Conservation (phyloP, 2,329 filamentous ascomycete genomes). For the Seiridium cupressi region DNA sequence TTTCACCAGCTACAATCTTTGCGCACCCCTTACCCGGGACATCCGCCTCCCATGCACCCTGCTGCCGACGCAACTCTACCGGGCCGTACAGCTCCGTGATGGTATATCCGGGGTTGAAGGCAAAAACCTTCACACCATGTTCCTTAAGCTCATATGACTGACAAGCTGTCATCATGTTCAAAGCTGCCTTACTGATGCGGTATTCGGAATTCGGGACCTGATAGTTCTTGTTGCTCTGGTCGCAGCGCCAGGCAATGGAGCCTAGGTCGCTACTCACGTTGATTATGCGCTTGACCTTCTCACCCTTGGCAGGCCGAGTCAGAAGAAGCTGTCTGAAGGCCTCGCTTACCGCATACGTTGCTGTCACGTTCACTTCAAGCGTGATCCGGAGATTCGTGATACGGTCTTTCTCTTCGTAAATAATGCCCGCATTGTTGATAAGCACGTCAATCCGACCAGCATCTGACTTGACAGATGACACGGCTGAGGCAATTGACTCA, state of each 20-base stretch:
- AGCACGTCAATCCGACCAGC: slow-evolving; percentile 17
- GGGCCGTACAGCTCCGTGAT: slow-evolving; percentile 15
- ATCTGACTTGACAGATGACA: slow-evolving; percentile 8
- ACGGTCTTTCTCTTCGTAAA: slow-evolving; percentile 8
- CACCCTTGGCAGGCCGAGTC: slow-evolving; percentile 6
- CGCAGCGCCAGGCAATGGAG: slow-evolving; percentile 11
- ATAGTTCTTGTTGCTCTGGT: slow-evolving; percentile 10
- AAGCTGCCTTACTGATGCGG: slow-evolving; percentile 16
- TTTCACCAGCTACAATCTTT: background rate
- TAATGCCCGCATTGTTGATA: slow-evolving; percentile 19
- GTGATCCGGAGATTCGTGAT: slow-evolving; percentile 11
- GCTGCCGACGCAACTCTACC: slow-evolving; percentile 1
- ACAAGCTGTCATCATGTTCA: slow-evolving; percentile 19
- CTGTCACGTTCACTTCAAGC: slow-evolving; percentile 18
- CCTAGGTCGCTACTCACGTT: slow-evolving; percentile 17
- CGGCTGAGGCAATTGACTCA: slow-evolving; percentile 14
- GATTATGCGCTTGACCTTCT: slow-evolving; percentile 16
- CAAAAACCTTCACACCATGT: slow-evolving; percentile 14
- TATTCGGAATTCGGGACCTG: slow-evolving; percentile 10
- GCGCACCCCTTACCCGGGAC: background rate
- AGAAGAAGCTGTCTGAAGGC: slow-evolving; percentile 15
- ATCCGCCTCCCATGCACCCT: slow-evolving; percentile 2
- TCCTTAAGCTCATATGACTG: slow-evolving; percentile 15
- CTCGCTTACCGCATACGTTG: slow-evolving; percentile 13
- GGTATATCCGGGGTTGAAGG: slow-evolving; percentile 15